Conservation (phyloP, 2,329 filamentous ascomycete species). For the Phialocephala sp. region DNA sequence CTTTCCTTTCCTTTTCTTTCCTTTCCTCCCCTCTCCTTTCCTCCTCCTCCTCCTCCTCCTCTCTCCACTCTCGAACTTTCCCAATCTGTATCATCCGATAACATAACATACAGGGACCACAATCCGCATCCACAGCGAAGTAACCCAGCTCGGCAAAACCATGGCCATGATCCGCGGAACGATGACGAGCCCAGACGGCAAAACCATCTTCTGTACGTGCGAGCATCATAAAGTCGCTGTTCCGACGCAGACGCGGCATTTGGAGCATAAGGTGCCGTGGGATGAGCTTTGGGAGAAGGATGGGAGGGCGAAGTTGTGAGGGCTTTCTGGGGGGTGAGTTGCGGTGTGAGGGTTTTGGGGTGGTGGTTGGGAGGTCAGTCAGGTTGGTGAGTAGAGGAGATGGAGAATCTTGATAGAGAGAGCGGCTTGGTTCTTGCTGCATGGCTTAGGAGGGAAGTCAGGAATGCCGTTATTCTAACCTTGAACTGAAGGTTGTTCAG, state of each 20-base stretch:
- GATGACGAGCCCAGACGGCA: slow-evolving; percentile 56
- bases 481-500: too few relatives aligned
- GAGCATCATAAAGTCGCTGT: slow-evolving; percentile 59
- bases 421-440: too few relatives aligned
- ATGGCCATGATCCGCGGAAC: slow-evolving; percentile 57
- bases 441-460: too few relatives aligned
- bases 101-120: slow-evolving; percentile 43
- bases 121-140: slow-evolving; percentile 49
- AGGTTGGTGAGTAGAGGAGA: too few relatives aligned
- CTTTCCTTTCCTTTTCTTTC: too few relatives aligned
- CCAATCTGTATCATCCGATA: not conserved
- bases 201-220: slow-evolving; percentile 53
- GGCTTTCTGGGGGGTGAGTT: too few relatives aligned
- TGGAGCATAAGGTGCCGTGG: slow-evolving; percentile 48
- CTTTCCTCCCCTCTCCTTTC: too few relatives aligned
- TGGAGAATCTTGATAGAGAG: too few relatives aligned
- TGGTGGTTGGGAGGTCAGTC: too few relatives aligned
- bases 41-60: too few relatives aligned
- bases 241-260: slow-evolving; percentile 48
- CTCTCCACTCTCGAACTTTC: not conserved
- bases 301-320: slow-evolving; percentile 32
- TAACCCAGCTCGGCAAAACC: slow-evolving; percentile 53
- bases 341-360: too few relatives aligned
- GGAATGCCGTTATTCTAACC: too few relatives aligned
- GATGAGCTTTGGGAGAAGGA: slow-evolving; percentile 49